phyloP scores from a whole-genome alignment of 495 filamentous ascomycete genomes.

The Choiromyces venosus region DNA sequence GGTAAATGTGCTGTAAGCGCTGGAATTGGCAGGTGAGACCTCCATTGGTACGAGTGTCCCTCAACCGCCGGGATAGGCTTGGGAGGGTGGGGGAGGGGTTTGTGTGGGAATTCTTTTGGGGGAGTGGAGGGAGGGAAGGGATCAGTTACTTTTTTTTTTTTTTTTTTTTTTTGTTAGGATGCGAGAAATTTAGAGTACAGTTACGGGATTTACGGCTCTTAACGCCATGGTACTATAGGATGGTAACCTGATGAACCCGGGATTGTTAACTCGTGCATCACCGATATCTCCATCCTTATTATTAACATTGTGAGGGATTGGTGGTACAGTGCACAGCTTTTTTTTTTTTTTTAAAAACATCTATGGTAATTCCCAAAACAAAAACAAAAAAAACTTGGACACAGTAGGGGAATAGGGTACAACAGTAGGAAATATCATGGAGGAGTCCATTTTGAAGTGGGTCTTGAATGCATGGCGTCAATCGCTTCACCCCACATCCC shows the following conservation, averaged over 20 bases:
- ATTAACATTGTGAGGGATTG: neutral
- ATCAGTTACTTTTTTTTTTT: no score
- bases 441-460: neutral
- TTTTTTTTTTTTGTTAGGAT: no score
- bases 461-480: constrained; percentile 20
- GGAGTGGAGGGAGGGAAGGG: no score
- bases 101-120: no score
- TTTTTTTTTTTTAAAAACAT: no score
- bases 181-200: neutral
- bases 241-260: neutral
- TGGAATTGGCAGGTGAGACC: neutral
- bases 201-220: neutral
- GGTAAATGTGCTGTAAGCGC: neutral
- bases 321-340: no score
- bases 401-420: no score
- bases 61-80: neutral
- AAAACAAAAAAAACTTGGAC: no score
- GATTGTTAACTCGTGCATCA: no score
- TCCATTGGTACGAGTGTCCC: neutral
- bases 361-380: no score
- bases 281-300: neutral
- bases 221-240: neutral
- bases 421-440: neutral
- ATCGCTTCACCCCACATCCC: constrained; percentile 13
- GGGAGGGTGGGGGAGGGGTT: neutral